Evolutionary conservation across 208 protist genomes (phyloP), one percentile per base, ranked within the genome.

Genomic region (Wallacemonas sp.): DNA sequence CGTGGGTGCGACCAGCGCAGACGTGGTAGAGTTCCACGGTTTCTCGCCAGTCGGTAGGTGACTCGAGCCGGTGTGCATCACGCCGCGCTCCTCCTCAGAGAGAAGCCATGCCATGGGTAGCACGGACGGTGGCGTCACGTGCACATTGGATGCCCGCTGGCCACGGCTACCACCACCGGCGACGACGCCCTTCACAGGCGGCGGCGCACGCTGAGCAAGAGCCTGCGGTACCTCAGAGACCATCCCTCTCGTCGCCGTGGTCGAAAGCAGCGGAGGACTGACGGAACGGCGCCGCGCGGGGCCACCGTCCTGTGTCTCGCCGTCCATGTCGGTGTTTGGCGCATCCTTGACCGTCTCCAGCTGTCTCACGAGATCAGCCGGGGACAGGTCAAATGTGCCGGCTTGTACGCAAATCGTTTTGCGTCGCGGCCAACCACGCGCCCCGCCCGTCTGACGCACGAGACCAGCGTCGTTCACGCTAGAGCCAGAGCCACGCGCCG

Each of bases 361-460:
- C n/a, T n/a, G n/a, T n/a, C 17, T 51, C 39, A 47, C 34, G 30
- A 58, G 66, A 30, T 71, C 66, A 17, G 58, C 11, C 5, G 61
- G 45, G 12, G 56, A 62, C 9, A 42, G 24, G 17, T 72, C 67
- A 59, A 70, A 77, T n/a, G 36, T 26, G 15, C 70, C 70, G 49
- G 55, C 31, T 19, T 30, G 27, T 9, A 82, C 39, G 17, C 42
- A 56, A 2, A 67, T 54, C 1, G 27, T 19, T 21, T 27, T 58
- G 30, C 28, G 27, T 11, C 60, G 45, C 38, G 27, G 24, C 3
- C 56, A 56, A 30, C 21, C n/a, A 31, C 55, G 51, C 14, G 19
- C 8, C 8, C 30, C 22, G 51, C 51, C 24, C 26, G 30, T n/a
- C 30, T 31, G 51, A 11, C 51, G 26, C n/a, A n/a, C 3, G 8